Evolutionary conservation across 1,284 basidiomycete species (phyloP).

Genomic region (Heimioporus punctisporus): DNA sequence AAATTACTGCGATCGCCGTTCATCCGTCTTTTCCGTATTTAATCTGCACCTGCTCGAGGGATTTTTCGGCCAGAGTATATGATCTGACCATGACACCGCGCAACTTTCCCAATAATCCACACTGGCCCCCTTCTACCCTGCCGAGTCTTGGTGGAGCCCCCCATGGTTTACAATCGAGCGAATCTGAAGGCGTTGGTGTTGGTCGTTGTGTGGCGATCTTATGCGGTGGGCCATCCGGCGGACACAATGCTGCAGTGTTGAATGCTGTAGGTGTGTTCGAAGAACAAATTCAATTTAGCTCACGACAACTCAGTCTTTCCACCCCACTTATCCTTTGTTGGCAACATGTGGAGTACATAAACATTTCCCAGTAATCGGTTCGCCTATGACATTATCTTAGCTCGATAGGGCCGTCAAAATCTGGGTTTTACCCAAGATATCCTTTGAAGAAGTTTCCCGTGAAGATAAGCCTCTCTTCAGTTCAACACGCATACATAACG

Average conservation of each 20-base stretch:
- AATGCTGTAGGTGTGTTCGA: conserved; percentile 49
- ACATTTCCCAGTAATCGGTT: not conserved
- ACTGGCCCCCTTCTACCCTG: conserved; percentile 52
- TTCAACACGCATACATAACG: conserved; percentile 61
- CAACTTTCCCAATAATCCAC: conserved; percentile 48
- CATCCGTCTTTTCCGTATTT: conserved; percentile 59
- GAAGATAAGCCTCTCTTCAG: conserved; percentile 79
- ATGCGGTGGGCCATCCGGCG: conserved; percentile 69
- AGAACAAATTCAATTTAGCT: conserved; percentile 3
- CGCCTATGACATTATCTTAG: conserved; percentile 36
- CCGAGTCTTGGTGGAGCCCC: conserved; percentile 67
- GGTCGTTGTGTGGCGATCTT: conserved; percentile 68
- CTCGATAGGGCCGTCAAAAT: conserved; percentile 74
- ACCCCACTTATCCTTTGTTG: conserved; percentile 58
- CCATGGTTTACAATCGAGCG: conserved; percentile 62
- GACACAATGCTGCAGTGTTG: conserved; percentile 67
- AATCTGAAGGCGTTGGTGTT: conserved; percentile 57
- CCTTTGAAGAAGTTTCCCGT: conserved; percentile 42
- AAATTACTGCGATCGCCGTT: conserved; percentile 65
- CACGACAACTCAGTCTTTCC: conserved; percentile 54
- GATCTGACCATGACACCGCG: conserved; percentile 47
- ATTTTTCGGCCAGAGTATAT: conserved; percentile 67
- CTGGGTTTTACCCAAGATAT: conserved; percentile 51
- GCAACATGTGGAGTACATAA: conserved; percentile 72
- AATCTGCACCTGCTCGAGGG: conserved; percentile 69